These are phyloP conservation scores for Penicillium canariense DNA, from an alignment of 495 filamentous ascomycete species.

Conservation along the genomic window DNA sequence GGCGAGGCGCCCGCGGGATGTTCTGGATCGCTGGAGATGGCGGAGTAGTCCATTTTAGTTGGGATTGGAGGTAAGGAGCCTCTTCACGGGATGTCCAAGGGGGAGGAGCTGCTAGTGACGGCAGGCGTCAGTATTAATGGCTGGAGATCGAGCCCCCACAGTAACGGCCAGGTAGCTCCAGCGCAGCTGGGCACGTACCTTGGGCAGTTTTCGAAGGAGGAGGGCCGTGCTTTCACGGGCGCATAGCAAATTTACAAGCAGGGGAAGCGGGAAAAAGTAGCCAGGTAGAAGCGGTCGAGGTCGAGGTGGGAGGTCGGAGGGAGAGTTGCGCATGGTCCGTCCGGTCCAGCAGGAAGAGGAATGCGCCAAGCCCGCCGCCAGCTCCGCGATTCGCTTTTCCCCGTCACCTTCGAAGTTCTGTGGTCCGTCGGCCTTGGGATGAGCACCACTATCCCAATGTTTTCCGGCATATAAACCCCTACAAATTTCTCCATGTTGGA, in stretches of 20 bases:
- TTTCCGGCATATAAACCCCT: constrained; percentile 6
- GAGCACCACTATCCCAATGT: constrained; percentile 12
- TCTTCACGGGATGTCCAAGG: constrained; percentile 20
- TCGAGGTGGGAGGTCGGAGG: constrained; percentile 3
- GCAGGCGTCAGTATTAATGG: constrained; percentile 31
- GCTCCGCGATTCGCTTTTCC: constrained; percentile 14
- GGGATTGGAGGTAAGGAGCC: constrained; percentile 20
- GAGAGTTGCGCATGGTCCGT: constrained; percentile 13
- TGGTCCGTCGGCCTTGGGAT: not conserved
- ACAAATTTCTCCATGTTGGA: constrained; percentile 4
- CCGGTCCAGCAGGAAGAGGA: constrained; percentile 5
- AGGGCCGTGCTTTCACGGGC: constrained; percentile 1
- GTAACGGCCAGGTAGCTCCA: constrained; percentile 22
- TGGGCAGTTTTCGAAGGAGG: constrained; percentile 5
- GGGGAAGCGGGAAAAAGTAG: not conserved
- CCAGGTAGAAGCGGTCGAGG: not conserved
- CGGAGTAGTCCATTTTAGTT: constrained; percentile 76
- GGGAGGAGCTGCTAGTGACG: constrained; percentile 22
- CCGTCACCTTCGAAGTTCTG: constrained; percentile 3
- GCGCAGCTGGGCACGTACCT: constrained; percentile 13
- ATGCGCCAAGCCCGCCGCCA: constrained; percentile 21
- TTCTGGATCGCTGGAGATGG: constrained; percentile 71
- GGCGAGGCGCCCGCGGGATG: constrained; percentile 68
- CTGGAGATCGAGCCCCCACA: constrained; percentile 23
- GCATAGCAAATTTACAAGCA: constrained; percentile 12